Evolutionary conservation across 805 yeast species (phyloP), one percentile per base, ranked within the genome.

Genomic region (Wickerhamomyces canadensis): DNA sequence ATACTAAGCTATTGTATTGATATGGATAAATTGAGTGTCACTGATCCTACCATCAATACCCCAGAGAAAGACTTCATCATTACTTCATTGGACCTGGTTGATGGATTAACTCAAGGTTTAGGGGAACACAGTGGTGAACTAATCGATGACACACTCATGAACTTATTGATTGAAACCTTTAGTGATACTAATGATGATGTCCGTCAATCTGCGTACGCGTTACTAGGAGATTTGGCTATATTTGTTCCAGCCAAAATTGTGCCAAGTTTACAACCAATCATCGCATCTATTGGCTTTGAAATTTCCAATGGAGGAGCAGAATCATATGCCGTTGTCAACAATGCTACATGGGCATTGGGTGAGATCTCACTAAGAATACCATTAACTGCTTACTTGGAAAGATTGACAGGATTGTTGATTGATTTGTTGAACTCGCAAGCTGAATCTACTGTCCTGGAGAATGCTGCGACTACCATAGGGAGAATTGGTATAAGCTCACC

Each of bases 321-420:
- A 32, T 65, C 79, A 2, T 68, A 64, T 42, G 77, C 91, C 0
- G 87, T 84, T 3, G 80, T 80, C 50, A 85, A 84, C 60, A 93
- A 93, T 59, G 93, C 98, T 1, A 78, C 86, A 34, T 93, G 98
- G 98, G 76, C 96, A 2, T 63, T 84, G 12, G 98, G 98, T 31
- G 95, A 93, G 57, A 76, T 93, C 22, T 70, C 86, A 4, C 66
- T 88, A 52, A 73, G 84, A 38, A 64, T 67, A 1, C 66, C 68
- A 27, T 48, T 80, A 43, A 62, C 62, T 30, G 78, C 77, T 13
- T 81, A 72, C 51, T 57, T 80, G 31, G 61, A 58, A 27, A 77
- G 76, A 42, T 59, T 83, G 44, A 65, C 79, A 43, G 68, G 65
- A 30, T 58, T 78, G 17, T 59, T 85, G 38, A 73, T 82, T 13